Base-by-base conservation (phyloP, 139 green algal species). In the Chlorella sp. region DNA sequence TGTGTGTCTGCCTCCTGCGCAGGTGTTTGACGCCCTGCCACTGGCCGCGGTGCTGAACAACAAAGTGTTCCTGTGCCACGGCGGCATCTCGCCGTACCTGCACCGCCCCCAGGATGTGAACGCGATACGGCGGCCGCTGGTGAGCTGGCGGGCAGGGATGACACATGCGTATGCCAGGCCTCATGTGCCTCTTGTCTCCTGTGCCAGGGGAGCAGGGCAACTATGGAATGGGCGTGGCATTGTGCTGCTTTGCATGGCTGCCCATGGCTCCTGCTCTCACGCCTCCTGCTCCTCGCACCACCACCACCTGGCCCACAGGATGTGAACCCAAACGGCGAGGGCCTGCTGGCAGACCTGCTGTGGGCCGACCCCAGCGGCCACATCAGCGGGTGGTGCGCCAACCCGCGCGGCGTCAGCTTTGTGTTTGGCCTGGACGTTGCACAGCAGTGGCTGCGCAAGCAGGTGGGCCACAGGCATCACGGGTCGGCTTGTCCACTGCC, bases 51-150 rank as follows among this genome's bases (percentile, higher is more conserved):
- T 96, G 43, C 81, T 98, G 3, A 77, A 84, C 9, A 48, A 51
- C n/a, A 89, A 83, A 17, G 92, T 92, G 8, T 88, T 98, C 34
- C 86, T 98, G 2, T 80, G 95, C 67, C 95, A 98, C 84, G 95
- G 94, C 48, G 94, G 94, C 67, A 76, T 87, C 51, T 41, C n/a
- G 46, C 83, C 73, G 1, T 41, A 87, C 11, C 68, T 87, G 36
- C 22, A 19, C 20, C 48, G 30, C 34, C 70, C 82, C 38, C n/a
- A 64, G 32, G 54, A 87, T 16, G 81, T 87, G 26, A 84, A 84
- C 28, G 36, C 38, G 24, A 87, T 87, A 40, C 36, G 5, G 9
- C 76, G 77, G 34, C 83, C 83, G 30, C 69, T 73, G 74, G 74
- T 68, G 48, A 65, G 74, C 16, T 1, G 36, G 26, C 17, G 40